These are phyloP conservation scores for Termitomyces sp. DNA, from an alignment of 768 basidiomycete genomes.

Conservation along the genomic window DNA sequence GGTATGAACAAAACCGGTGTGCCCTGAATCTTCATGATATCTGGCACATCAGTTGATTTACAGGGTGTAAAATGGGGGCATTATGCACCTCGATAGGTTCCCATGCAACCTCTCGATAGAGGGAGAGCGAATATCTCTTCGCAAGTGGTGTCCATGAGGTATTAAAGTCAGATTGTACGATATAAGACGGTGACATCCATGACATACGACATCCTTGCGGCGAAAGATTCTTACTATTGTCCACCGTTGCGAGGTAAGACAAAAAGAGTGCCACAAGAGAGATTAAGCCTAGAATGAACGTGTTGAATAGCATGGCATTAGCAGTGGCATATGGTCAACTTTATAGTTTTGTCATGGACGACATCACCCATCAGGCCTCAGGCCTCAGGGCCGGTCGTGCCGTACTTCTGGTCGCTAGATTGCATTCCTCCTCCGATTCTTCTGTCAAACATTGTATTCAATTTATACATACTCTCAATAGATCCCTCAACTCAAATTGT, in stretches of 20 bases:
- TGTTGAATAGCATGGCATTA: conserved; percentile 18
- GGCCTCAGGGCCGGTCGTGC: not conserved
- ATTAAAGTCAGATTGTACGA: conserved; percentile 65
- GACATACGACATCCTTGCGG: conserved; percentile 96
- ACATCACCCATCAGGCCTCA: not conserved
- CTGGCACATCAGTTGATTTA: not conserved
- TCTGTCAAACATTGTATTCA: no score
- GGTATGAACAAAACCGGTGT: conserved; percentile 94
- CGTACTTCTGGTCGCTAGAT: no score
- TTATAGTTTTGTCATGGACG: not conserved
- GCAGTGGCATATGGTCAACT: not conserved
- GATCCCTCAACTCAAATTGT: no score
- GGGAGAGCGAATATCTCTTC: conserved; percentile 73
- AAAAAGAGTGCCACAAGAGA: conserved; percentile 26
- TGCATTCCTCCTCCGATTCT: no score
- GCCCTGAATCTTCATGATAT: conserved; percentile 28
- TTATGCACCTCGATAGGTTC: conserved; percentile 54
- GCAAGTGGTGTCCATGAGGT: conserved; percentile 66
- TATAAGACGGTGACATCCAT: conserved; percentile 91
- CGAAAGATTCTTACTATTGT: conserved; percentile 50
- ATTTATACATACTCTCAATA: no score
- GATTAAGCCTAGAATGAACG: conserved; percentile 29
- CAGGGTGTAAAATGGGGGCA: not conserved
- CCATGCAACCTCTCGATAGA: conserved; percentile 89
- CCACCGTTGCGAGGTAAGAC: conserved; percentile 37